These are phyloP conservation scores for Neofusicoccum sp. DNA, from an alignment of 2,329 filamentous ascomycete species.

Conservation along the genomic window DNA sequence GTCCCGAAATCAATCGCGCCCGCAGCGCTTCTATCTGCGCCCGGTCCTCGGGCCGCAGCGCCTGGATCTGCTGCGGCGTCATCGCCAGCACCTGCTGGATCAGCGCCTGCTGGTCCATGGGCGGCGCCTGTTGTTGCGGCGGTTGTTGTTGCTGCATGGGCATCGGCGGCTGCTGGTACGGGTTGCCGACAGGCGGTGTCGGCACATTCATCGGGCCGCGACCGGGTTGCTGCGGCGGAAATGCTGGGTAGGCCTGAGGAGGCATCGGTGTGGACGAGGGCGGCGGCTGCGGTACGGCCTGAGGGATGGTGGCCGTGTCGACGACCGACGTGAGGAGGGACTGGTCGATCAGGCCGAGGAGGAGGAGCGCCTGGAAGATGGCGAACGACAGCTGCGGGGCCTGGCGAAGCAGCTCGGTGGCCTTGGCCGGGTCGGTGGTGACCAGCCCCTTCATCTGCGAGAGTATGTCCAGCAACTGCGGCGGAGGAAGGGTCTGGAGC, in stretches of 20 bases:
- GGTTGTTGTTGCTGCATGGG: constrained; percentile 43
- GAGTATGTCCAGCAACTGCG: constrained; percentile 89
- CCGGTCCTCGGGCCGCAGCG: constrained; percentile 70
- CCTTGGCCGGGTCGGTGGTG: constrained; percentile 75
- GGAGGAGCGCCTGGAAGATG: constrained; percentile 87
- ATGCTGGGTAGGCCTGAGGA: constrained; percentile 35
- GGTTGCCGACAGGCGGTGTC: constrained; percentile 49
- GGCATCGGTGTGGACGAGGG: constrained; percentile 37
- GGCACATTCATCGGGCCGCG: constrained; percentile 43
- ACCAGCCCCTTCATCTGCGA: constrained; percentile 91
- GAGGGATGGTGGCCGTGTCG: constrained; percentile 51
- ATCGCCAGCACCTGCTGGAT: constrained; percentile 80
- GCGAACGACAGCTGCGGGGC: constrained; percentile 92
- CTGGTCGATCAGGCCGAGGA: constrained; percentile 89
- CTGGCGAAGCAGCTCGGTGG: constrained; percentile 80
- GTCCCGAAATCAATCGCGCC: constrained; percentile 53
- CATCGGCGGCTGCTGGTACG: constrained; percentile 37
- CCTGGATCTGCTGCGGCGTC: constrained; percentile 76
- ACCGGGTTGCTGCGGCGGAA: constrained; percentile 30
- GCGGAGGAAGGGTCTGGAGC: constrained; percentile 78
- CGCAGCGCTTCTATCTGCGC: constrained; percentile 77
- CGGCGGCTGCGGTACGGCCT: constrained; percentile 31
- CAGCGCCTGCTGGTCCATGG: constrained; percentile 65
- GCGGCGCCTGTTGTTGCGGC: constrained; percentile 29
- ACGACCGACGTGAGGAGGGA: constrained; percentile 79